A percentile compares a stretch with the other conserved stretches of the same genome.
Evolutionary conservation across 805 yeast genomes (phyloP).

Genomic region (Zygotorulaspora danielsina): DNA sequence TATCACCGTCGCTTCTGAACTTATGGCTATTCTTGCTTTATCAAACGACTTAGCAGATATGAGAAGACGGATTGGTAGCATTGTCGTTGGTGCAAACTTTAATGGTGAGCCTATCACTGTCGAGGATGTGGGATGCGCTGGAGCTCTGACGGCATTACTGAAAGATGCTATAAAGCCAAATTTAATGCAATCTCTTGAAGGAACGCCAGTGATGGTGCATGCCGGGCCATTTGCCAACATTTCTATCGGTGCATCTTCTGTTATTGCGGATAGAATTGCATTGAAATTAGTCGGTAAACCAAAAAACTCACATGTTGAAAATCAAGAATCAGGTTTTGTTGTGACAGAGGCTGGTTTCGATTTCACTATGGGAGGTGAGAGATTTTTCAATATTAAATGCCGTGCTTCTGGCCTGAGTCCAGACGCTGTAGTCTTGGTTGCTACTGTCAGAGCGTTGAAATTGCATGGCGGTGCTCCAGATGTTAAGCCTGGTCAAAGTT

Average conservation of each 20-base stretch:
- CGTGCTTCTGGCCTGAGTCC: slow-evolving; percentile 85
- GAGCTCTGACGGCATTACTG: slow-evolving; percentile 89
- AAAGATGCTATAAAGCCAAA: slow-evolving; percentile 97
- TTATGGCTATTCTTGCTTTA: slow-evolving; percentile 92
- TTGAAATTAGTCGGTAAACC: slow-evolving; percentile 78
- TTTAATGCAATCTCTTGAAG: slow-evolving; percentile 95
- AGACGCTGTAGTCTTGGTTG: slow-evolving; percentile 88
- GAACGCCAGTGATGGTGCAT: slow-evolving; percentile 95
- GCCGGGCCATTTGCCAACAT: slow-evolving; percentile 99
- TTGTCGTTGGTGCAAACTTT: slow-evolving; percentile 80
- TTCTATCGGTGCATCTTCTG: slow-evolving; percentile 94
- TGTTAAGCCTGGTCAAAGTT: slow-evolving; percentile 86
- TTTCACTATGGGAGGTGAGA: slow-evolving; percentile 98
- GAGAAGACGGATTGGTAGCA: slow-evolving; percentile 80
- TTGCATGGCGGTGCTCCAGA: slow-evolving; percentile 97
- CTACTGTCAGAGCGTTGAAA: slow-evolving; percentile 94
- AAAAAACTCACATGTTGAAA: slow-evolving; percentile 30
- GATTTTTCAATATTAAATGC: slow-evolving; percentile 93
- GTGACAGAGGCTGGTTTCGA: slow-evolving; percentile 98
- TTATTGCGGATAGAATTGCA: slow-evolving; percentile 89
- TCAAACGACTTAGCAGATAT: slow-evolving; percentile 74
- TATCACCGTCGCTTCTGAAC: slow-evolving; percentile 92
- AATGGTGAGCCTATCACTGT: slow-evolving; percentile 82
- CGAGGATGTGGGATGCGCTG: slow-evolving; percentile 93
- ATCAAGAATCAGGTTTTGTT: slow-evolving; percentile 70